phyloP scores from a whole-genome alignment of 169 alveolate species.

The Babesia caballi region DNA sequence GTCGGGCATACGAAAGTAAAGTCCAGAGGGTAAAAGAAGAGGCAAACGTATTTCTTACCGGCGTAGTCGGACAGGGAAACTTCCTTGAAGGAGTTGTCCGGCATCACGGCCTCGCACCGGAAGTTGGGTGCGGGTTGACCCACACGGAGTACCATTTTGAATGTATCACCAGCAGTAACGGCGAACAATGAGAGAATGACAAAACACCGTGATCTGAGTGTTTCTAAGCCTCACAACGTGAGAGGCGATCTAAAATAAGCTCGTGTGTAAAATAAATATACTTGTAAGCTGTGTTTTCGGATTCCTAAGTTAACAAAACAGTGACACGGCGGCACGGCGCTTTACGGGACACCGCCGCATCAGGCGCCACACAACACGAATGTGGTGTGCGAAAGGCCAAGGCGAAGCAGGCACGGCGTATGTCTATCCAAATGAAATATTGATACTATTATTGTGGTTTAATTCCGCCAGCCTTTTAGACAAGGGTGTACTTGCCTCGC shows the following conservation, averaged over 20 bases:
- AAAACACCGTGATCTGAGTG: background rate
- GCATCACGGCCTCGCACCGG: slow-evolving; percentile 92
- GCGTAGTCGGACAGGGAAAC: slow-evolving; percentile 87
- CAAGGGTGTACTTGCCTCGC: slow-evolving; percentile 78
- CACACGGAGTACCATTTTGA: slow-evolving; percentile 64
- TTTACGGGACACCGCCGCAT: background rate
- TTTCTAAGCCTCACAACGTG: background rate
- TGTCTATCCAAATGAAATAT: too few relatives aligned
- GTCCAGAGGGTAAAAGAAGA: slow-evolving; percentile 98
- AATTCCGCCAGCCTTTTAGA: slow-evolving; percentile 34
- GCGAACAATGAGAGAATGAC: background rate
- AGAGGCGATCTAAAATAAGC: background rate
- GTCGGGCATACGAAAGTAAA: slow-evolving; percentile 99
- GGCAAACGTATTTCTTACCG: slow-evolving; percentile 93
- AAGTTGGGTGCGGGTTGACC: slow-evolving; percentile 94
- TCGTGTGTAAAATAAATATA: background rate
- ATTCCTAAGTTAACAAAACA: too few relatives aligned
- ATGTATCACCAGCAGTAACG: background rate
- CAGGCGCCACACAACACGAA: slow-evolving; percentile 17
- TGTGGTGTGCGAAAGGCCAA: slow-evolving; percentile 6
- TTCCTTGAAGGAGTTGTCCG: slow-evolving; percentile 88
- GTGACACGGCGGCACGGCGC: too few relatives aligned
- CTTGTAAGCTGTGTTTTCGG: background rate
- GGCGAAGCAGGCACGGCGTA: background rate
- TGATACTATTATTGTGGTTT: background rate